Percentiles rank a stretch among this genome's conserved stretches.
Conservation (phyloP, 2,329 filamentous ascomycete species). For the Corniculantispora saksenae region DNA sequence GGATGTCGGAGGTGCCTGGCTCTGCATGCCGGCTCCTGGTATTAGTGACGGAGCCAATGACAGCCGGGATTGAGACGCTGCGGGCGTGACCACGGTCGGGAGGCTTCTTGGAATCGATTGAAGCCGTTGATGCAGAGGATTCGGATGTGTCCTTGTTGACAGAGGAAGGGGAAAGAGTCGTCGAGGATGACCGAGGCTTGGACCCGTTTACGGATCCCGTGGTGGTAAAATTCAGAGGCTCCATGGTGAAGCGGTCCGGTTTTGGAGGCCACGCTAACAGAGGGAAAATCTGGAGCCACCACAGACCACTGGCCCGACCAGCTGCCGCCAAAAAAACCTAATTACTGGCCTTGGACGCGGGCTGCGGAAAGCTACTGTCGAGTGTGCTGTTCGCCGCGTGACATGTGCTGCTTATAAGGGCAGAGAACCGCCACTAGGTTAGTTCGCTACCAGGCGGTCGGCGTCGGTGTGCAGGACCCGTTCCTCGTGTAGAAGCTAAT, state of each 20-base stretch:
- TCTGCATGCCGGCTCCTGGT: slow-evolving; percentile 62
- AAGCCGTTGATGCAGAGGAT: background rate
- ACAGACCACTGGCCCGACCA: slow-evolving; percentile 20
- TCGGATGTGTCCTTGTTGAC: slow-evolving; percentile 4
- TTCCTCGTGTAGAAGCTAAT: background rate
- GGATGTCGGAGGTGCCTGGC: slow-evolving; percentile 57
- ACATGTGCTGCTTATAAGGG: slow-evolving; percentile 12
- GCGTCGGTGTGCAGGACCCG: background rate
- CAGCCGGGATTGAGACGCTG: slow-evolving; percentile 48
- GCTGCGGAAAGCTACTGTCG: background rate
- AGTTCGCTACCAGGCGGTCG: background rate
- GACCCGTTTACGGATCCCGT: slow-evolving; percentile 27
- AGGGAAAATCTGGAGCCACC: slow-evolving; percentile 16
- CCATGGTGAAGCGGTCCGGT: slow-evolving; percentile 23
- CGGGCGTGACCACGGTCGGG: slow-evolving; percentile 31
- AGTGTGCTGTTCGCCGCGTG: slow-evolving; percentile 1
- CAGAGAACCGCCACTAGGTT: background rate
- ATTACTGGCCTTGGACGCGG: background rate
- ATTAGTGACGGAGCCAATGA: slow-evolving; percentile 34
- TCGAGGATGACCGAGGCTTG: slow-evolving; percentile 20
- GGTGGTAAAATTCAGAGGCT: slow-evolving; percentile 28
- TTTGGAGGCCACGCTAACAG: slow-evolving; percentile 15
- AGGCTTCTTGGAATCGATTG: slow-evolving; percentile 3
- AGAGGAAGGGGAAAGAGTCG: slow-evolving; percentile 11
- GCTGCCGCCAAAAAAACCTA: slow-evolving; percentile 8